Percentiles rank a stretch among this genome's conserved stretches.
Conservation (phyloP, 2,329 filamentous ascomycete species). For the Neofusicoccum laricinum region DNA sequence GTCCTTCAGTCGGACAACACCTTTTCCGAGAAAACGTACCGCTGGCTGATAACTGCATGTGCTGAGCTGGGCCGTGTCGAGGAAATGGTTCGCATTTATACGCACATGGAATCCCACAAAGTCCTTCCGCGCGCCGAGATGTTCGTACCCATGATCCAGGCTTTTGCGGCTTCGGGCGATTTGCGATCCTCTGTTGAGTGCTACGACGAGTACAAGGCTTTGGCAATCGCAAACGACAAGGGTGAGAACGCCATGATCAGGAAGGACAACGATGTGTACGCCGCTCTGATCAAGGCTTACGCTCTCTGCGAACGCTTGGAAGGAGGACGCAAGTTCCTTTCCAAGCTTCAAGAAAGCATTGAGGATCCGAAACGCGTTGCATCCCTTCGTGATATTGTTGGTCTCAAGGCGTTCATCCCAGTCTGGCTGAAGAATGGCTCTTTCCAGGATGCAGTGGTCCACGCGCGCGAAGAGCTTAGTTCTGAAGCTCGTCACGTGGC, state of each 20-base stretch:
- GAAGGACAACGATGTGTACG: slow-evolving; percentile 81
- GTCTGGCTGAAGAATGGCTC: slow-evolving; percentile 69
- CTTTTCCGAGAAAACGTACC: slow-evolving; percentile 81
- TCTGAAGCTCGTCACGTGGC: slow-evolving; percentile 58
- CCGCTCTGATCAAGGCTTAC: slow-evolving; percentile 87
- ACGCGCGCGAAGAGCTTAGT: slow-evolving; percentile 64
- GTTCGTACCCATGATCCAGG: slow-evolving; percentile 93
- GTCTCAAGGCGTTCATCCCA: slow-evolving; percentile 74
- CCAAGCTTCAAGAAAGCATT: slow-evolving; percentile 66
- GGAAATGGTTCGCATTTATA: slow-evolving; percentile 87
- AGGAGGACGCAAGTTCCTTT: slow-evolving; percentile 80
- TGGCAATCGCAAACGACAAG: slow-evolving; percentile 81
- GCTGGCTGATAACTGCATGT: slow-evolving; percentile 81
- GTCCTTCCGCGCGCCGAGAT: slow-evolving; percentile 74
- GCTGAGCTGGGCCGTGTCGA: slow-evolving; percentile 75
- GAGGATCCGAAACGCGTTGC: slow-evolving; percentile 50
- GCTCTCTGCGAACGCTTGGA: slow-evolving; percentile 75
- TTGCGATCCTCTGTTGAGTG: slow-evolving; percentile 85
- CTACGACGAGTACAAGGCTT: slow-evolving; percentile 88
- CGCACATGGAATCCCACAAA: slow-evolving; percentile 81
- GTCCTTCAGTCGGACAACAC: slow-evolving; percentile 56
- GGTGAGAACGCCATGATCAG: slow-evolving; percentile 68
- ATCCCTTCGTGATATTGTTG: slow-evolving; percentile 68
- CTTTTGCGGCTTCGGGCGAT: slow-evolving; percentile 79
- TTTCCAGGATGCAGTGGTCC: slow-evolving; percentile 69